A percentile compares a stretch with the other conserved stretches of the same genome.
Evolutionary conservation across 257 asterid genomes (phyloP).

Genomic region (Solanum bulbocastanum): DNA sequence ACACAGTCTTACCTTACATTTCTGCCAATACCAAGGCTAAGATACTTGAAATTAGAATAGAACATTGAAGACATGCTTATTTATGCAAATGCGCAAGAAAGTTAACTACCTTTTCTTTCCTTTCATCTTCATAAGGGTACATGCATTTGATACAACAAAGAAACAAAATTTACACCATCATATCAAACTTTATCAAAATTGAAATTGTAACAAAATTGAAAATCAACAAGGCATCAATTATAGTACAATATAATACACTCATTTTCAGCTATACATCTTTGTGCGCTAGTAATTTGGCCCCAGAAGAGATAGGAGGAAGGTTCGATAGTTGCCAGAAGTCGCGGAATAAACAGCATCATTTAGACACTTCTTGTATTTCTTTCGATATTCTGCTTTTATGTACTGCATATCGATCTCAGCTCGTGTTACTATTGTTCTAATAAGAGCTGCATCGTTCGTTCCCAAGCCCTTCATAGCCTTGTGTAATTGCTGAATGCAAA

Average conservation of each 20-base stretch:
- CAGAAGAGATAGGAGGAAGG: slow-evolving; percentile 65
- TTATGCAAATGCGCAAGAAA: neutral
- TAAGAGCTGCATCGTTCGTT: slow-evolving; percentile 62
- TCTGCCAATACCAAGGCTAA: no score
- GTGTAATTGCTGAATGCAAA: slow-evolving; percentile 32
- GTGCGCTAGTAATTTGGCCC: slow-evolving; percentile 41
- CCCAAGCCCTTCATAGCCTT: slow-evolving; percentile 96
- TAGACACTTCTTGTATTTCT: slow-evolving; percentile 61
- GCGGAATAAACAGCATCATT: slow-evolving; percentile 59
- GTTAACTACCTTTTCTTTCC: neutral
- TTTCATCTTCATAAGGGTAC: neutral
- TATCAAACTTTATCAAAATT: neutral
- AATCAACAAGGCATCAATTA: neutral
- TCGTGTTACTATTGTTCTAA: slow-evolving; percentile 65
- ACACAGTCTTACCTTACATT: no score
- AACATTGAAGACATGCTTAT: neutral
- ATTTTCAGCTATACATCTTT: neutral
- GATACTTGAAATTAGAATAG: neutral
- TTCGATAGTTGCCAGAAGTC: slow-evolving; percentile 58
- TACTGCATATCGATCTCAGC: slow-evolving; percentile 88
- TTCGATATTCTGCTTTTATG: slow-evolving; percentile 71
- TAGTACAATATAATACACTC: neutral
- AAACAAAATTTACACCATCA: neutral
- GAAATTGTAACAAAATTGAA: neutral
- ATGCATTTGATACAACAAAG: neutral